phyloP scores from a whole-genome alignment of 768 basidiomycete genomes.

The Brasilioporus rufonigricans region DNA sequence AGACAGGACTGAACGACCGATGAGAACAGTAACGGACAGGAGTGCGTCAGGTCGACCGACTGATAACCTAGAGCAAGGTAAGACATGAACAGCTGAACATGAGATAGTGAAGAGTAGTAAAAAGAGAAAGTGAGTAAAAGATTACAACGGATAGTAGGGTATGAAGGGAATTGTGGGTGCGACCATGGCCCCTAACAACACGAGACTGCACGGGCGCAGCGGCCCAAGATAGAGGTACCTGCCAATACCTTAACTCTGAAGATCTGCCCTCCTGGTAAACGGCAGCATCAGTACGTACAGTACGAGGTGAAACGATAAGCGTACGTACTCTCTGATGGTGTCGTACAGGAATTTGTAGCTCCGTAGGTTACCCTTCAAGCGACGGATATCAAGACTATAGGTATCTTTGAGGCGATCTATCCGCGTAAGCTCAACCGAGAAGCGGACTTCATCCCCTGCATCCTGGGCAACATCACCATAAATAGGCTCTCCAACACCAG shows the following conservation, averaged over 20 bases:
- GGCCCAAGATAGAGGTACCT: slow-evolving; percentile 21
- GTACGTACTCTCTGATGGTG: slow-evolving; percentile 76
- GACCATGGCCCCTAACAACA: slow-evolving; percentile 1
- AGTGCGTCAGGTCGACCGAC: slow-evolving; percentile 14
- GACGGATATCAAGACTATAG: slow-evolving; percentile 87
- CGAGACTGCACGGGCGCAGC: background rate
- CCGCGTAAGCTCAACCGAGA: slow-evolving; percentile 91
- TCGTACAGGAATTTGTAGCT: slow-evolving; percentile 94
- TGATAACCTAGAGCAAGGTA: slow-evolving; percentile 20
- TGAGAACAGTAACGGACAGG: slow-evolving; percentile 17
- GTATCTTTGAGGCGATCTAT: slow-evolving; percentile 88
- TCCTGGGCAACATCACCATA: slow-evolving; percentile 85
- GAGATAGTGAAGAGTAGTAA: slow-evolving; percentile 3
- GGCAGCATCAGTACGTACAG: slow-evolving; percentile 8
- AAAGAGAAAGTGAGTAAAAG: slow-evolving; percentile 2
- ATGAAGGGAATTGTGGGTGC: slow-evolving; percentile 16
- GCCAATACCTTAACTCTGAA: slow-evolving; percentile 34
- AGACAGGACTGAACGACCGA: slow-evolving; percentile 7
- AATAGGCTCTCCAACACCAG: slow-evolving; percentile 45
- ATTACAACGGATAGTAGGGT: slow-evolving; percentile 32
- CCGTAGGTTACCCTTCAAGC: slow-evolving; percentile 88
- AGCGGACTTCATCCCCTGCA: slow-evolving; percentile 93
- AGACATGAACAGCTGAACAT: slow-evolving; percentile 19
- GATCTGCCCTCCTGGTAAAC: slow-evolving; percentile 35
- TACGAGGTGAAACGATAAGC: slow-evolving; percentile 8